Conservation (phyloP, 2,329 filamentous ascomycete species). For the Emericellopsis cladophorae region DNA sequence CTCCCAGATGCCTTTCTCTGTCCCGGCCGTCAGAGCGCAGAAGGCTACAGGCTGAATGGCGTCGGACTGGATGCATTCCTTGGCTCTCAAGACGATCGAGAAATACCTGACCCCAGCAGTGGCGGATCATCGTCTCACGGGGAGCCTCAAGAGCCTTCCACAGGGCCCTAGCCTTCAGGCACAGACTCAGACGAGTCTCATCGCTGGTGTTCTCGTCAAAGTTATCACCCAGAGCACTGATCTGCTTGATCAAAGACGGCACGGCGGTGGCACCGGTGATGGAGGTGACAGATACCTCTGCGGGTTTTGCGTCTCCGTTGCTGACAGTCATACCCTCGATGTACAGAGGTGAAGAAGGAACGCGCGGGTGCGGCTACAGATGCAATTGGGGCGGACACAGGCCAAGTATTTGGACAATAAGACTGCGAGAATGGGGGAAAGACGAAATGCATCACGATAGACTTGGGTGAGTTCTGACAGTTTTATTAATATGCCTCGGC, state of each 20-base stretch:
- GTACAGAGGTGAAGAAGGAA: background rate
- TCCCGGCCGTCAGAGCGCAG: constrained; percentile 14
- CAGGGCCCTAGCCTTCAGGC: constrained; percentile 17
- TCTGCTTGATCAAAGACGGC: constrained; percentile 3
- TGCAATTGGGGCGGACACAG: too few relatives aligned
- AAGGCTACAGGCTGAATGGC: constrained; percentile 9
- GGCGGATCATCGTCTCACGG: constrained; percentile 32
- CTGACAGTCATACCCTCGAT: background rate
- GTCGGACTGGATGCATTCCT: background rate
- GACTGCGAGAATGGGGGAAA: too few relatives aligned
- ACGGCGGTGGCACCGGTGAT: constrained; percentile 2
- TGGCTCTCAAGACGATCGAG: background rate
- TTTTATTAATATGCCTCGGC: too few relatives aligned
- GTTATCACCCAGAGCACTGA: background rate
- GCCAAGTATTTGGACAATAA: too few relatives aligned
- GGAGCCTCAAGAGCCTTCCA: constrained; percentile 28
- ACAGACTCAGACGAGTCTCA: constrained; percentile 14
- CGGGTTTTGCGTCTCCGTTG: background rate
- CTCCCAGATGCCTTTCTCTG: constrained; percentile 21
- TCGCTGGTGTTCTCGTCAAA: constrained; percentile 2
- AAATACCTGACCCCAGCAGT: constrained; percentile 28
- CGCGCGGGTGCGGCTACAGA: too few relatives aligned
- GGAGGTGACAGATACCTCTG: background rate
- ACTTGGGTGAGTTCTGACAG: too few relatives aligned
- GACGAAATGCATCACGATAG: background rate